Base-by-base conservation (phyloP, 805 yeast genomes). In the Kluyveromyces wickerhamii region DNA sequence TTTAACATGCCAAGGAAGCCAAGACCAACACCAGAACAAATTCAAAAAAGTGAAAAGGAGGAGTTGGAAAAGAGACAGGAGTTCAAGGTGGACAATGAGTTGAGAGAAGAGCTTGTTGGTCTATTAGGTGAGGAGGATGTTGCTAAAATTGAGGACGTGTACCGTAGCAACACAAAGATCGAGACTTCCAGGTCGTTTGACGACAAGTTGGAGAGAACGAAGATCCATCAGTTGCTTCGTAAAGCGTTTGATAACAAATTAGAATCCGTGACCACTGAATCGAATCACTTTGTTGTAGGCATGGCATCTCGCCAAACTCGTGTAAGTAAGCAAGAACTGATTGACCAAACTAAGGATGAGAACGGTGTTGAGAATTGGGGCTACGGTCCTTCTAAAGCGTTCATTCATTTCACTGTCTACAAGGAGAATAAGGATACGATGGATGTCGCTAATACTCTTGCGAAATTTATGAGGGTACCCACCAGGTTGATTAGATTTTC, bases 341-440 rank as follows among this genome's bases (percentile, higher is more conserved):
- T 41, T 30, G 61, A 54, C 40, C 62, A 51, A 38, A 57, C 52
- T 7, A 57, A 50, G 33, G 67, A 61, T 41, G 63, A 50, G 15
- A 62, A 73, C 39, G 78, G 79, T 17, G 71, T 72, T 3, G 69
- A 78, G 29, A 73, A 76, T 44, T 80, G 78, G 60, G 83, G 86
- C 0, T 66, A 82, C 37, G 96, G 96, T 2, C 76, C 79, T 19
- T 65, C 69, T 37, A 77, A 78, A 45, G 71, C 73, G 28, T 84
- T 62, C 57, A 61, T 88, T 29, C 88, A 82, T 49, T 80, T 88
- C 51, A 75, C 82, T 9, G 63, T 92, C 18, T 87, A 84, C 65
- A 92, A 92, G 57, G 96, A 92, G 54, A 92, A 92, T 62, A 83
- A 88, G 54, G 99, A 92, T 47, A 88, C 99, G 1, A 85, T 92